Evolutionary conservation across 176 grass and related monocot species (phyloP).

Genomic region (Oryza meyeriana): DNA sequence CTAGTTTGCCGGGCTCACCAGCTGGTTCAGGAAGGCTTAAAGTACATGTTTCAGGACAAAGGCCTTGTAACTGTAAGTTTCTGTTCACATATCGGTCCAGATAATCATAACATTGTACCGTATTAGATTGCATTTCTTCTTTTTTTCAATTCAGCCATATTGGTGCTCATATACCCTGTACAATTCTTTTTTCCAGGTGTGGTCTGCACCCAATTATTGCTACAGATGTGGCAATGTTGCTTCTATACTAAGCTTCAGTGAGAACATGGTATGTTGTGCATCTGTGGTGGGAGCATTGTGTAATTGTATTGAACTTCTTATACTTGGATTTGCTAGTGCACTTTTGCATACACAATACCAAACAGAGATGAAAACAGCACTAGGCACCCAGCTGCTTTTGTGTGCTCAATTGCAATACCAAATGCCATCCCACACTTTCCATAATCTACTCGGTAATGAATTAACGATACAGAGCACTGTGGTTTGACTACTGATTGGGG

Average conservation of each 20-base stretch:
- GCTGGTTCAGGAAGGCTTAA: slow-evolving; percentile 94
- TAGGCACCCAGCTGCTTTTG: neutral
- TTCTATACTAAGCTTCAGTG: slow-evolving; percentile 96
- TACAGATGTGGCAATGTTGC: slow-evolving; percentile 99
- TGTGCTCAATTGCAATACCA: neutral
- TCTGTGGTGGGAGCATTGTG: neutral
- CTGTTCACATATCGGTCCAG: neutral
- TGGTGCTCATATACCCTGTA: neutral
- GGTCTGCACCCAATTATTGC: slow-evolving; percentile 99
- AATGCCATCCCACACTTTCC: neutral
- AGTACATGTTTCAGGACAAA: slow-evolving; percentile 99
- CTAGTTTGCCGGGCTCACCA: slow-evolving; percentile 97
- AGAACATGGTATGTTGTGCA: slow-evolving; percentile 73
- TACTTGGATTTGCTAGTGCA: neutral
- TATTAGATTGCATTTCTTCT: neutral
- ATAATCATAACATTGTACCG: neutral
- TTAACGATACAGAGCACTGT: neutral
- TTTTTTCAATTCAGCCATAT: neutral
- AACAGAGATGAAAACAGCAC: neutral
- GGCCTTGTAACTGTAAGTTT: slow-evolving; percentile 96
- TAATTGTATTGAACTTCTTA: neutral
- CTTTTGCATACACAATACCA: neutral
- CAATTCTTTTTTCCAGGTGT: slow-evolving; percentile 60
- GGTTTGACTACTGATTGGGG: neutral
- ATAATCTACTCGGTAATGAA: neutral